Base-by-base conservation (phyloP, 805 yeast species). In the Candida argentea region DNA sequence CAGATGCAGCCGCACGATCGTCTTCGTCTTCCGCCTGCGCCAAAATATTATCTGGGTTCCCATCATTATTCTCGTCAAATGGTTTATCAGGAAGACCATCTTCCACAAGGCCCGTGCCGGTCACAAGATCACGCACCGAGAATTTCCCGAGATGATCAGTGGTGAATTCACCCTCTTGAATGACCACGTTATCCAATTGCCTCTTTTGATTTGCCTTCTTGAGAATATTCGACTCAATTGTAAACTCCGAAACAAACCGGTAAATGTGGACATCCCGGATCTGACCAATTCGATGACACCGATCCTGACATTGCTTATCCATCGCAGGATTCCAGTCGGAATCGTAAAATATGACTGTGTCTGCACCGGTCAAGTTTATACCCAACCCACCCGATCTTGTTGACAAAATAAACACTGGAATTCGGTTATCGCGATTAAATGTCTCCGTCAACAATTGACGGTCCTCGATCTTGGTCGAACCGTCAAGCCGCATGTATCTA, bases 281-380 rank as follows among this genome's bases (percentile, higher is more conserved):
- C 53, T 91, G 99, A 5, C 99, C 99, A 51, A 91, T 91, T 64
- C 99, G 79, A 52, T 91, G 99, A 57, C 97, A 91, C 53, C 99
- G 76, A 57, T 91, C 99, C 55, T 91, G 98, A 58, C 98, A 91
- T 56, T 91, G 99, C 48, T 86, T 85, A 52, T 91, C 99, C 96
- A 91, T 91, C 1, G 97, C 94, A 2, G 99, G 99, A 49, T 91
- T 91, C 98, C 98, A 89, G 55, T 89, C 98, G 3, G 95, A 85
- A 55, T 91, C 99, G 52, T 93, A 91, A 57, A 91, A 93, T 5
- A 91, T 85, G 24, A 91, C 99, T 0, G 98, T 91, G 47, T 91
- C 99, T 0, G 99, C 99, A 48, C 97, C 99, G 0, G 98, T 91
- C 39, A 91, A 60, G 47, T 91, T 91, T 51, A 91, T 91, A 50